Conservation (phyloP, 108 stramenopile genomes). For the Fragilaria crotonensis region DNA sequence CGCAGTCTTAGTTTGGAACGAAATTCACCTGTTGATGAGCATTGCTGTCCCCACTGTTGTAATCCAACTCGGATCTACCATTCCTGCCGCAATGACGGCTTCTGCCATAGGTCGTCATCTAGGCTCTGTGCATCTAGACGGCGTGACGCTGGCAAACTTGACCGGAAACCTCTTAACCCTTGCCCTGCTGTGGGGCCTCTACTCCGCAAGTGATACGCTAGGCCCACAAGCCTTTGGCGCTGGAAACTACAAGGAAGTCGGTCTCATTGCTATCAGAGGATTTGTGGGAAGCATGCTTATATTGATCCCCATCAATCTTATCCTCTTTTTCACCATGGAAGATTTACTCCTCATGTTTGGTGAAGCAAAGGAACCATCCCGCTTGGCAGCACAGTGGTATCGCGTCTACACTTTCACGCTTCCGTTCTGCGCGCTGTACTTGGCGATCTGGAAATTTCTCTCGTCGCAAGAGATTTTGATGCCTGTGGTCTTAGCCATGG, state of each 20-base stretch:
- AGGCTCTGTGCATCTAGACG: slow-evolving; percentile 23
- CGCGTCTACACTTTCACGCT: slow-evolving; percentile 20
- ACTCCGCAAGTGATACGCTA: slow-evolving; percentile 30
- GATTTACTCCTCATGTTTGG: slow-evolving; percentile 7
- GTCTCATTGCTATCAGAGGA: slow-evolving; percentile 34
- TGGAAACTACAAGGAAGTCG: slow-evolving; percentile 31
- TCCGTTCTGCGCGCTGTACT: slow-evolving; percentile 31
- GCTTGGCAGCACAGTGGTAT: slow-evolving; percentile 22
- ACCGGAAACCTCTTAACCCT: slow-evolving; percentile 26
- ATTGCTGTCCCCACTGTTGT: slow-evolving; percentile 25
- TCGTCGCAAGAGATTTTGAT: slow-evolving; percentile 33
- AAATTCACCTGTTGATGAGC: slow-evolving; percentile 20
- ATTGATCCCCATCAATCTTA: slow-evolving; percentile 20
- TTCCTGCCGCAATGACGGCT: slow-evolving; percentile 16
- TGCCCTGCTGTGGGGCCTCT: slow-evolving; percentile 21
- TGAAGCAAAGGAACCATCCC: slow-evolving; percentile 20
- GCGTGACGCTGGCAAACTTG: slow-evolving; percentile 31
- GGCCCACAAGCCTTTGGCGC: slow-evolving; percentile 37
- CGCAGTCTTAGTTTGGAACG: slow-evolving; percentile 1
- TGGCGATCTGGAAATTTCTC: slow-evolving; percentile 37
- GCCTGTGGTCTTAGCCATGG: slow-evolving; percentile 23
- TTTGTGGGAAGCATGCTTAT: slow-evolving; percentile 16
- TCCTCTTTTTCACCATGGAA: slow-evolving; percentile 15
- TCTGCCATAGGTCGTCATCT: slow-evolving; percentile 27
- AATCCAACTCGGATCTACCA: slow-evolving; percentile 12